Base-by-base conservation (phyloP, 257 asterid species). In the Ligustrum vulgare region DNA sequence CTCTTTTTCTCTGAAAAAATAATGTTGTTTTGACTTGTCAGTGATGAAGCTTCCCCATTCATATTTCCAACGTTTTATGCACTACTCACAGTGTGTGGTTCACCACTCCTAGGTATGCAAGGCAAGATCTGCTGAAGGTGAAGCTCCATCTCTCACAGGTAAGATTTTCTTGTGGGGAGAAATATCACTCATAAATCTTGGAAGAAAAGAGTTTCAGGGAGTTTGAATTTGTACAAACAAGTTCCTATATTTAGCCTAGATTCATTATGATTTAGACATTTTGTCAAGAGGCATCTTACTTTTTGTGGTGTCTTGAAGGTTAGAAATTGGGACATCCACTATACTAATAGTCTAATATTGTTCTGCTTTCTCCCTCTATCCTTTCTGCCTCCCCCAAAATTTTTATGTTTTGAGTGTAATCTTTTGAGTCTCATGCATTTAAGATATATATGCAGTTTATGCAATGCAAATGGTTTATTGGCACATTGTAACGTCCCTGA, bases 91-190 rank as follows among this genome's bases (percentile, higher is more conserved):
- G 66, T 35, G 65, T 31, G 7, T 28, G 74, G 65, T 71, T 15
- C 56, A 12, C 68, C 33, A 22, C 56, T 37, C 75, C 70, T 81
- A 16, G 64, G 54, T 63, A 31, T 35, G 69, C 69, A 62, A 45
- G 62, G 74, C 20, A n/a, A 69, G 82, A 51, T 41, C 34, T 62
- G 71, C 31, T 31, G 71, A 32, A 23, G 67, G 67, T 71, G 64
- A 67, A 54, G 80, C 73, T 39, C 68, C 28, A 28, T 64, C 37
- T 39, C 63, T 54, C 4, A 10, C 41, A 18, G 39, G 23, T 33
- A 66, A 20, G 60, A 54, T 35, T 71, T 69, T 74, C 69, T 63
- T 78, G 25, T 34, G 71, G 67, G 67, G 71, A 45, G 65, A 20
- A 22, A 23, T 34, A 67, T 51, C 47, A 39, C 34, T 76, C 51